Percentiles rank a stretch among this genome's conserved stretches.
phyloP scores from a whole-genome alignment of 345 rosid species.

The Odontarrhena argentea region DNA sequence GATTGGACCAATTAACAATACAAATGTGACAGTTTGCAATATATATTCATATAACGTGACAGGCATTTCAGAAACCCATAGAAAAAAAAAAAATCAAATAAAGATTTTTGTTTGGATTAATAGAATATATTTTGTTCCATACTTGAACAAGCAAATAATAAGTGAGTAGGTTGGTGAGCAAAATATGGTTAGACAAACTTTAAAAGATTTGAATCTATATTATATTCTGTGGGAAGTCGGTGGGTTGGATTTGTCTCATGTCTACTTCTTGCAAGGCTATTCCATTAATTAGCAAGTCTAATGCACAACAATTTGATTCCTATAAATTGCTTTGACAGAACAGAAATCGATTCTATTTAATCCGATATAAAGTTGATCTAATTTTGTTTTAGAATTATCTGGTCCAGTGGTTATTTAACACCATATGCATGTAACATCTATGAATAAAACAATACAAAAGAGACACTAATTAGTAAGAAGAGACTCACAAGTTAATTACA shows the following conservation, averaged over 20 bases:
- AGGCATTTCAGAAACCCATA: conserved; percentile 14
- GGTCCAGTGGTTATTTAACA: conserved; percentile 2
- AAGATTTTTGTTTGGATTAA: not conserved
- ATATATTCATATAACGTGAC: conserved; percentile 26
- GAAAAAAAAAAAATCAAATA: not conserved
- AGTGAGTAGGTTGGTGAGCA: not conserved
- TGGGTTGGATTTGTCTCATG: conserved; percentile 13
- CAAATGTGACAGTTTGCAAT: conserved; percentile 29
- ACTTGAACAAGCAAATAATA: not conserved
- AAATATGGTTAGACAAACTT: not conserved
- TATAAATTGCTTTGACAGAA: too few species aligned
- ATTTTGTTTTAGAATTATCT: not conserved
- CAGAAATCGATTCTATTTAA: not conserved
- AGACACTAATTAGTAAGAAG: not conserved
- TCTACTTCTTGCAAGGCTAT: conserved; percentile 1
- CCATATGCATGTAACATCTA: not conserved
- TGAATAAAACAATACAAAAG: conserved; percentile 3
- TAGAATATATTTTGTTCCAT: not conserved
- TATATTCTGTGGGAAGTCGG: conserved; percentile 1
- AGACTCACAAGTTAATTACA: not conserved
- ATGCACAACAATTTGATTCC: too few species aligned
- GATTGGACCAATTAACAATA: conserved; percentile 32
- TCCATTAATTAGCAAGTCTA: not conserved
- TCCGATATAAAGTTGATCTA: not conserved
- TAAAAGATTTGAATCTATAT: conserved; percentile 6